A percentile compares a stretch with the other conserved stretches of the same genome.
phyloP scores from a whole-genome alignment of 805 yeast species.

The Starmerella khaoyaiensis region DNA sequence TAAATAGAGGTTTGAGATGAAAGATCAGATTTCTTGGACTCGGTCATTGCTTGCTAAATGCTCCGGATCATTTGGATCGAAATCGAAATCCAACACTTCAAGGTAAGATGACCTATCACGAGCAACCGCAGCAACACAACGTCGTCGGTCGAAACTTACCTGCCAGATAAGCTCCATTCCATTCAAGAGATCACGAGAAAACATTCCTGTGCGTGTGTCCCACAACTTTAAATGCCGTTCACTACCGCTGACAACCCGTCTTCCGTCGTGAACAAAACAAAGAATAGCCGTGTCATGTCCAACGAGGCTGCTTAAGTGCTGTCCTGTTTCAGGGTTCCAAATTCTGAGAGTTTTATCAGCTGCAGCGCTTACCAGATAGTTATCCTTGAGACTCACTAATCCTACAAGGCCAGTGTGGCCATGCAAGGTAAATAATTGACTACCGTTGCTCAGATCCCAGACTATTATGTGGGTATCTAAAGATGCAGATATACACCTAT shows the following conservation, averaged over 20 bases:
- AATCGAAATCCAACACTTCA: constrained; percentile 72
- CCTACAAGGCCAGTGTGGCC: constrained; percentile 92
- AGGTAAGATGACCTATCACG: constrained; percentile 55
- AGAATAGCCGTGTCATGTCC: constrained; percentile 85
- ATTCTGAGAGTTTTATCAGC: constrained; percentile 86
- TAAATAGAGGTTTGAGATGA: too few relatives aligned
- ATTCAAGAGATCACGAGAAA: constrained; percentile 54
- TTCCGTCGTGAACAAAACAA: constrained; percentile 80
- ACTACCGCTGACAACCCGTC: constrained; percentile 76
- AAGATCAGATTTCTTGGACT: too few relatives aligned
- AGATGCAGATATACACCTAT: constrained; percentile 79
- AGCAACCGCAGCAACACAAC: constrained; percentile 88
- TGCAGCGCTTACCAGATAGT: constrained; percentile 80
- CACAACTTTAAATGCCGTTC: constrained; percentile 78
- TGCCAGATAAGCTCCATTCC: constrained; percentile 91
- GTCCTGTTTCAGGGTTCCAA: constrained; percentile 75
- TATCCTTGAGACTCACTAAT: constrained; percentile 59
- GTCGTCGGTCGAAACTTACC: constrained; percentile 67
- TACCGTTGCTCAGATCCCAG: constrained; percentile 78
- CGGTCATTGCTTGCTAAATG: too few relatives aligned
- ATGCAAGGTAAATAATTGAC: constrained; percentile 51
- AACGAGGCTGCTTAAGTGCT: constrained; percentile 50
- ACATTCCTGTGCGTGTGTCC: constrained; percentile 56
- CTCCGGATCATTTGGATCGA: constrained; percentile 24
- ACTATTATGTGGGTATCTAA: constrained; percentile 79